Evolutionary conservation across 495 filamentous ascomycete genomes (phyloP).

Genomic region (Trichoderma parareesei): DNA sequence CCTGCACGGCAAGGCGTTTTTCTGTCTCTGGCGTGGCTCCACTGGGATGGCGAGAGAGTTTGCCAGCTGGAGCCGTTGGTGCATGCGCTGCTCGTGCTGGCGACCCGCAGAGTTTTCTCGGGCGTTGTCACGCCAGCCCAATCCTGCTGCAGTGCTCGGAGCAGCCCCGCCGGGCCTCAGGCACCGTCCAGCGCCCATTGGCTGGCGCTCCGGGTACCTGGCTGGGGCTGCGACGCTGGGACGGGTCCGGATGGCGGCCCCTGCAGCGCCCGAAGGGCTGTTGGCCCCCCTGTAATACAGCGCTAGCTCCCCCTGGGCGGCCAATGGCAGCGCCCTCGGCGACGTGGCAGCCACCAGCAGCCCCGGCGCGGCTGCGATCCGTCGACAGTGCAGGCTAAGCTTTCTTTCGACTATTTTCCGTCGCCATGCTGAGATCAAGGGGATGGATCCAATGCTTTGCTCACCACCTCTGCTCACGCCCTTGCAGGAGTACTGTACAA

Average conservation of each 20-base stretch:
- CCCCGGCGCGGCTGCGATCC: conserved; percentile 6
- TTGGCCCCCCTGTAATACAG: conserved; percentile 8
- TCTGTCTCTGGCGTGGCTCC: neutral
- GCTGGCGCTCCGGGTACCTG: conserved; percentile 1
- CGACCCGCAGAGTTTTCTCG: neutral
- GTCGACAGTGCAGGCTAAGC: neutral
- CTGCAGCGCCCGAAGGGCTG: conserved; percentile 6
- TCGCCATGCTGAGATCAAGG: no score
- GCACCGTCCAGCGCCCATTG: conserved; percentile 7
- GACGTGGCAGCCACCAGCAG: conserved; percentile 1
- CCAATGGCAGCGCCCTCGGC: conserved; percentile 1
- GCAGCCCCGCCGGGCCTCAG: conserved; percentile 1
- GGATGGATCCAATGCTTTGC: neutral
- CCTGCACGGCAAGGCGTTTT: neutral
- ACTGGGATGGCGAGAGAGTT: conserved; percentile 5
- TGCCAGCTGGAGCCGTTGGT: neutral
- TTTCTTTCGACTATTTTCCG: no score
- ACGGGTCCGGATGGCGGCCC: conserved; percentile 5
- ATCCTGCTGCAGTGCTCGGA: neutral
- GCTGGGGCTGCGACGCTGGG: conserved; percentile 5
- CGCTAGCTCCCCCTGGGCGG: neutral
- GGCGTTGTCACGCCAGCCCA: neutral
- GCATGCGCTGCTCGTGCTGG: neutral
- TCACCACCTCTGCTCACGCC: neutral
- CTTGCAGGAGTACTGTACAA: neutral